phyloP scores from a whole-genome alignment of 495 filamentous ascomycete genomes.

The Trypethelium eluteriae region DNA sequence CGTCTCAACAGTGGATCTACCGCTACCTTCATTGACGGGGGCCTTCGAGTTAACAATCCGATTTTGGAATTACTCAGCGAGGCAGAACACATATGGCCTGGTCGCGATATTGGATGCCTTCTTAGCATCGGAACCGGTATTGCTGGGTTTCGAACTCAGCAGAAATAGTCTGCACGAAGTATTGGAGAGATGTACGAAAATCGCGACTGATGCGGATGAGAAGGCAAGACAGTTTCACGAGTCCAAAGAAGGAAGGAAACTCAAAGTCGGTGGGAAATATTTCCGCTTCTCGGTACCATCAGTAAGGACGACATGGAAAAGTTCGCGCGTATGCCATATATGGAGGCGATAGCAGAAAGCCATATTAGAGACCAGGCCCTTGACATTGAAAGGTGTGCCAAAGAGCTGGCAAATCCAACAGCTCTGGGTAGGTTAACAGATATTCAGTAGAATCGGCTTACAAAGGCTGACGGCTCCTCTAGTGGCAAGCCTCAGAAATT shows the following conservation, averaged over 20 bases:
- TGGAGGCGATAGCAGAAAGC: conserved; percentile 7
- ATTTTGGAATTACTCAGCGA: not conserved
- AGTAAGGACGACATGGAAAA: conserved; percentile 1
- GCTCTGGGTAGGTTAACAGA: not conserved
- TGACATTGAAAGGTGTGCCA: conserved; percentile 9
- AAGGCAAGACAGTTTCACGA: conserved; percentile 1
- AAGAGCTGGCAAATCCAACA: not conserved
- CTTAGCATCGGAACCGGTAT: not conserved
- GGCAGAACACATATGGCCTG: not conserved
- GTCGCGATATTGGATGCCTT: not conserved
- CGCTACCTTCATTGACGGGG: conserved; percentile 1
- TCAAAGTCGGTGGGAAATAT: not conserved
- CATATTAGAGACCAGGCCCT: not conserved
- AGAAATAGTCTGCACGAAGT: not conserved
- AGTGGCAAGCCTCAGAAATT: not conserved
- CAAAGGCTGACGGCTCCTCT: not conserved
- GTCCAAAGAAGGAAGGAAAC: conserved; percentile 4
- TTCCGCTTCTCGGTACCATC: conserved; percentile 2
- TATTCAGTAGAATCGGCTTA: not conserved
- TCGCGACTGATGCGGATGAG: conserved; percentile 1
- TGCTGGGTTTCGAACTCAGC: not conserved
- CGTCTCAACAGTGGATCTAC: not conserved
- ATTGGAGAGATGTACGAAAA: not conserved
- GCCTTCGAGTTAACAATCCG: conserved; percentile 2
- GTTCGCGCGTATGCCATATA: conserved; percentile 2